These are phyloP conservation scores for Trichoderma gracile DNA, from an alignment of 2,329 filamentous ascomycete genomes.

Conservation along the genomic window DNA sequence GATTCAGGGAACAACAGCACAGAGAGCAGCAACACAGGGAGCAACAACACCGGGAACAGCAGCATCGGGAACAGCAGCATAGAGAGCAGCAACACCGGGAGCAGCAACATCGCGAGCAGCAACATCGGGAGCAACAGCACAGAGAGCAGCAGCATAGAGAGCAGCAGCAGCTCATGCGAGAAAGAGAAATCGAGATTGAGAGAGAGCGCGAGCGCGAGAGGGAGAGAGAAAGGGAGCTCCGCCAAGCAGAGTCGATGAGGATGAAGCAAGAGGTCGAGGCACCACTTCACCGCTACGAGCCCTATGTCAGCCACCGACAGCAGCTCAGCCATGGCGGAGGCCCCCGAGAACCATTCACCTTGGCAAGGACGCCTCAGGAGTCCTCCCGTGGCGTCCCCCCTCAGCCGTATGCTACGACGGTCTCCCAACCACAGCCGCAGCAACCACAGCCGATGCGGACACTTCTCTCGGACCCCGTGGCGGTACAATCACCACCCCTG, in stretches of 20 bases:
- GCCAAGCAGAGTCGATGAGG: constrained; percentile 37
- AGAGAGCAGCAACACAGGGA: constrained; percentile 28
- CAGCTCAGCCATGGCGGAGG: constrained; percentile 42
- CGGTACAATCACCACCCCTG: constrained; percentile 43
- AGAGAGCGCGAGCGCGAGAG: constrained; percentile 29
- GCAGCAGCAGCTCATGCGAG: constrained; percentile 25
- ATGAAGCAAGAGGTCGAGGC: constrained; percentile 56
- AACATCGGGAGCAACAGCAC: constrained; percentile 26
- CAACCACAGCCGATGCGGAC: constrained; percentile 46
- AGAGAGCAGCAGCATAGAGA: constrained; percentile 23
- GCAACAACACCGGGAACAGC: constrained; percentile 24
- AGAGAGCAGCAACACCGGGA: constrained; percentile 24
- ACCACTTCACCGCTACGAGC: constrained; percentile 47
- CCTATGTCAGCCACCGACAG: constrained; percentile 43
- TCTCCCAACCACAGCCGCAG: constrained; percentile 43
- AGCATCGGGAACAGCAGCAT: constrained; percentile 26
- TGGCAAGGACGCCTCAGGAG: constrained; percentile 46
- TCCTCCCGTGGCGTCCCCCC: constrained; percentile 44
- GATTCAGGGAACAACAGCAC: constrained; percentile 33
- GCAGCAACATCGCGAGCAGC: constrained; percentile 23
- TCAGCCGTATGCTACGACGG: constrained; percentile 35
- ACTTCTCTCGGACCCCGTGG: constrained; percentile 44
- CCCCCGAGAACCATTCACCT: constrained; percentile 45
- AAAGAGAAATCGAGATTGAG: constrained; percentile 27
- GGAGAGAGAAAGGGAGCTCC: constrained; percentile 37